A percentile compares a stretch with the other conserved stretches of the same genome.
These are phyloP conservation scores for Blastobotrys buckinghamii DNA, from an alignment of 1,139 yeast genomes.

Conservation along the genomic window DNA sequence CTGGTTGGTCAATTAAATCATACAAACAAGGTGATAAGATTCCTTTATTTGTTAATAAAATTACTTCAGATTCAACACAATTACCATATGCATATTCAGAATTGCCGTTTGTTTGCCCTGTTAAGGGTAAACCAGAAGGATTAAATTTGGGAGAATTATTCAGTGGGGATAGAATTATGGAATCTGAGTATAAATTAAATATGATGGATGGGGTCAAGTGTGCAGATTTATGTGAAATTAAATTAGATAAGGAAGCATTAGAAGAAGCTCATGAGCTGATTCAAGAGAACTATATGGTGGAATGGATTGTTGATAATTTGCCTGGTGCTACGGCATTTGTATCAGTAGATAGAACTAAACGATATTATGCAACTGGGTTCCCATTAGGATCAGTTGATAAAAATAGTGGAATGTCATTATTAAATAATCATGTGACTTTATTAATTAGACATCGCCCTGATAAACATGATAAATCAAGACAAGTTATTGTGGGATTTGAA, in stretches of 20 bases:
- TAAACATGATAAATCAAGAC: slow-evolving; percentile 31
- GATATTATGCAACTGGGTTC: slow-evolving; percentile 83
- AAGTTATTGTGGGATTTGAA: slow-evolving; percentile 82
- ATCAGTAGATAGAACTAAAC: slow-evolving; percentile 50
- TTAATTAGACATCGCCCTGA: slow-evolving; percentile 71
- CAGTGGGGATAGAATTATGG: slow-evolving; percentile 76
- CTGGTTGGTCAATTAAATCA: slow-evolving; percentile 30
- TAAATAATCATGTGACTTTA: slow-evolving; percentile 77
- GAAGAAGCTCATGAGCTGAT: slow-evolving; percentile 57
- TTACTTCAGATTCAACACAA: slow-evolving; percentile 70
- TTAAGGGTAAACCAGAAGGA: slow-evolving; percentile 41
- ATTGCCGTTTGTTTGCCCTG: slow-evolving; percentile 72
- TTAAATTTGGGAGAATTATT: slow-evolving; percentile 71
- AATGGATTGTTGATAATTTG: slow-evolving; percentile 78
- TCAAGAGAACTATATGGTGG: slow-evolving; percentile 65
- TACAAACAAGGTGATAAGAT: slow-evolving; percentile 52
- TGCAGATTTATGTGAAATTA: slow-evolving; percentile 58
- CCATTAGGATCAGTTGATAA: slow-evolving; percentile 65
- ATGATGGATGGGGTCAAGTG: slow-evolving; percentile 66
- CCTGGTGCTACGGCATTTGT: slow-evolving; percentile 89
- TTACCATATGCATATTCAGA: slow-evolving; percentile 75
- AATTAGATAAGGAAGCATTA: slow-evolving; percentile 46
- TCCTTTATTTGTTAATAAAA: slow-evolving; percentile 67
- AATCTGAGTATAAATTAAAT: slow-evolving; percentile 56
- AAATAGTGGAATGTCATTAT: slow-evolving; percentile 37